These are phyloP conservation scores for Ophiostoma sp. DNA, from an alignment of 2,329 filamentous ascomycete species.

Conservation along the genomic window DNA sequence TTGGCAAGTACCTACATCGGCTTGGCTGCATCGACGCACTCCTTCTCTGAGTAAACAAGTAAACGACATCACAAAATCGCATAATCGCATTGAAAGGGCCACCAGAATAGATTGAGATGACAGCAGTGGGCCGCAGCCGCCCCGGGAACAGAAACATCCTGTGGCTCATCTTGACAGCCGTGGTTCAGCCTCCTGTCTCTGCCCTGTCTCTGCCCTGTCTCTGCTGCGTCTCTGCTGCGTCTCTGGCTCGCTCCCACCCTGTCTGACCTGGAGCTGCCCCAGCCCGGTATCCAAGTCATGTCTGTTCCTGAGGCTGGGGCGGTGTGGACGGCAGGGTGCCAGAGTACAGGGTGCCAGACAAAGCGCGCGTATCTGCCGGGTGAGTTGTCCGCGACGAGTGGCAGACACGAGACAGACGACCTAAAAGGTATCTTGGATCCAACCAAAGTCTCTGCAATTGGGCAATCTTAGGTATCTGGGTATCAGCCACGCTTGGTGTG, in stretches of 20 bases:
- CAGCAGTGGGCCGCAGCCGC: background rate
- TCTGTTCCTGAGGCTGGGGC: slow-evolving; percentile 5
- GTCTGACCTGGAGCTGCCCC: background rate
- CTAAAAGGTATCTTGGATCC: background rate
- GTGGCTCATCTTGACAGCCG: background rate
- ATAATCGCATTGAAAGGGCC: background rate
- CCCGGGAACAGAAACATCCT: background rate
- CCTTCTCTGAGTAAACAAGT: background rate
- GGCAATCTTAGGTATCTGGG: background rate
- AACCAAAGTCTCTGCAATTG: background rate
- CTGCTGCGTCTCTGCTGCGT: background rate
- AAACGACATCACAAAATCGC: background rate
- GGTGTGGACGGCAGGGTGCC: background rate
- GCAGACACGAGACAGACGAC: background rate
- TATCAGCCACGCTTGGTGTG: background rate
- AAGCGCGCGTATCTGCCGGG: slow-evolving; percentile 6
- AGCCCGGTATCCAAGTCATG: background rate
- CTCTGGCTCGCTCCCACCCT: background rate
- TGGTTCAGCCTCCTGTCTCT: background rate
- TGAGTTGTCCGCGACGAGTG: background rate
- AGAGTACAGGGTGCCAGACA: background rate
- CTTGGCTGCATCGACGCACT: background rate
- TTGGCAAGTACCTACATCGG: background rate
- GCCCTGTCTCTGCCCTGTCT: too few species aligned
- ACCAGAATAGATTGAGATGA: background rate